phyloP scores from a whole-genome alignment of 192 early-diverging fungal species.

The Coemansia sp. region DNA sequence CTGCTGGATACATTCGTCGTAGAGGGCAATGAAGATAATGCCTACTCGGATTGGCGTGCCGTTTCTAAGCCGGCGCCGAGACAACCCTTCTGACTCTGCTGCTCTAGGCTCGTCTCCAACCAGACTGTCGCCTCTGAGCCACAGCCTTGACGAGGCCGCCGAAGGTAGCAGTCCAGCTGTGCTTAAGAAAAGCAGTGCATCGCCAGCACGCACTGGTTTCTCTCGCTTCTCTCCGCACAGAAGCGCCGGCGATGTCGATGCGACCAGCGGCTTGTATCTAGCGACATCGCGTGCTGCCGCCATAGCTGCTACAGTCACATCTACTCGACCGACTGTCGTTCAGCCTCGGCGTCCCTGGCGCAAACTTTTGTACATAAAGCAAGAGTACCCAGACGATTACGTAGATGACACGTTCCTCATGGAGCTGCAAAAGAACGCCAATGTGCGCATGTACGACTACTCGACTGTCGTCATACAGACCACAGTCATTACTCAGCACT shows the following conservation, averaged over 20 bases:
- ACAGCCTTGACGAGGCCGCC: neutral
- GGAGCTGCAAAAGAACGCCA: slow-evolving; percentile 88
- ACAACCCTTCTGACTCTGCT: neutral
- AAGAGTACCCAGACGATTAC: slow-evolving; percentile 91
- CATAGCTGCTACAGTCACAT: neutral
- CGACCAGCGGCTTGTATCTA: neutral
- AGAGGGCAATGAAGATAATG: slow-evolving; percentile 19
- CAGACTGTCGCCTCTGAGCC: slow-evolving; percentile 3
- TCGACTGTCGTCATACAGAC: slow-evolving; percentile 79
- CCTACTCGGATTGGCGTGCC: slow-evolving; percentile 35
- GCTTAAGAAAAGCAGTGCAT: neutral
- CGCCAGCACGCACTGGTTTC: neutral
- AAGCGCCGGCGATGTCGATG: neutral
- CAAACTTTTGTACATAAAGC: slow-evolving; percentile 84
- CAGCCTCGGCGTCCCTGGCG: slow-evolving; percentile 62
- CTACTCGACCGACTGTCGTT: neutral
- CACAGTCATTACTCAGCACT: slow-evolving; percentile 80
- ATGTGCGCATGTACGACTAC: slow-evolving; percentile 83
- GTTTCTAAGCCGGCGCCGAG: slow-evolving; percentile 32
- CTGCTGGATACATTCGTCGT: neutral
- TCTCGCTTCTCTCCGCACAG: slow-evolving; percentile 4
- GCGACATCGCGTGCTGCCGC: neutral
- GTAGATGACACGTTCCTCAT: slow-evolving; percentile 87
- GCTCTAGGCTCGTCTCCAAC: neutral
- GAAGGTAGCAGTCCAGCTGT: neutral